These are phyloP conservation scores for Phytophthora pseudosyringae DNA, from an alignment of 352 stramenopile genomes.

Conservation along the genomic window DNA sequence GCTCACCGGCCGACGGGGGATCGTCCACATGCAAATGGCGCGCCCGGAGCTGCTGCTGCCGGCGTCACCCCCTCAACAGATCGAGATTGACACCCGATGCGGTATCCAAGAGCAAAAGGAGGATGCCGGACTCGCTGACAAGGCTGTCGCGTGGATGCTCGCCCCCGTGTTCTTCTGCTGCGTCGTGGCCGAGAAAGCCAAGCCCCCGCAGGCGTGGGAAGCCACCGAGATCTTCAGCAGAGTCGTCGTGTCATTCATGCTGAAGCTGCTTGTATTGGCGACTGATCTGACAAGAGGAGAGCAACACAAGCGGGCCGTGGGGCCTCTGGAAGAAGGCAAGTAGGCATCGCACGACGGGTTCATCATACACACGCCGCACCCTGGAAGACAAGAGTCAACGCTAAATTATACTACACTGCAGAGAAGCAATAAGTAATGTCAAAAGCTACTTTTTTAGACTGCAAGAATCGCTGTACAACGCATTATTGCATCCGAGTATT, in stretches of 20 bases:
- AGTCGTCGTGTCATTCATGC: slow-evolving; percentile 51
- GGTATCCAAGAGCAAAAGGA: slow-evolving; percentile 11
- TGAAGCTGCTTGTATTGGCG: slow-evolving; percentile 38
- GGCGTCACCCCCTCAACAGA: background rate
- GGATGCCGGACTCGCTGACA: slow-evolving; percentile 21
- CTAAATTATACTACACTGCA: background rate
- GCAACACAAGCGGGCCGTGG: background rate
- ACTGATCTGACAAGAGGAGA: slow-evolving; percentile 4
- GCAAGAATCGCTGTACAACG: no score
- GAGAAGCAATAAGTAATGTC: no score
- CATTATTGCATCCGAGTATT: no score
- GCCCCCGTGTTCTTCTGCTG: slow-evolving; percentile 56
- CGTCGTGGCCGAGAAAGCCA: slow-evolving; percentile 37
- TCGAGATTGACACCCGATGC: slow-evolving; percentile 1
- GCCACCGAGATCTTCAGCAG: slow-evolving; percentile 48
- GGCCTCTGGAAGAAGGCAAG: slow-evolving; percentile 5
- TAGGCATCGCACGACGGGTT: background rate
- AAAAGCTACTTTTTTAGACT: no score
- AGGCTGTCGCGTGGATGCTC: slow-evolving; percentile 42
- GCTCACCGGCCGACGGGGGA: background rate
- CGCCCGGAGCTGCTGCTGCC: slow-evolving; percentile 6
- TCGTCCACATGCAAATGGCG: slow-evolving; percentile 7
- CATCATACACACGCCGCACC: background rate
- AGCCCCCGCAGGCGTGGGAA: slow-evolving; percentile 26
- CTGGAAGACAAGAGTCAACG: background rate